Evolutionary conservation across 1,284 basidiomycete genomes (phyloP), one percentile per base, ranked within the genome.

Genomic region (Volvariella volvacea): DNA sequence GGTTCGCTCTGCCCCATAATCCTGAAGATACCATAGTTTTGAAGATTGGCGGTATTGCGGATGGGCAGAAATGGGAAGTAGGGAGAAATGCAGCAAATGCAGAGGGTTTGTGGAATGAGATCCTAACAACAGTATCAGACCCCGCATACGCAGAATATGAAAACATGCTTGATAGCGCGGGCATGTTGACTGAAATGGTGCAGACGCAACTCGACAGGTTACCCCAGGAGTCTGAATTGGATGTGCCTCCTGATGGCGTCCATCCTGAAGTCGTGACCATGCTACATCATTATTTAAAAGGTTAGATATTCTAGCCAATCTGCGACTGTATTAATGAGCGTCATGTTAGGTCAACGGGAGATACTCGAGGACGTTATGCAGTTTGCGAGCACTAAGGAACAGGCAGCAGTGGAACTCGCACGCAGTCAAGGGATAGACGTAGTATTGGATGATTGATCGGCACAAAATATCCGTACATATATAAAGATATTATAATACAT

Each of bases 1-100:
- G 92, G 1, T 96, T 95, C 62, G 78, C 86, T 1, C 59, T 92
- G 2, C 64, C 71, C 1, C 54, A 73, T 21, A 92, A 94, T 54
- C 85, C 86, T 0, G 88, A 92, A 54, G 92, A 94, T 58, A 84
- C 84, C 1, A 84, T 92, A 47, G 71, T 87, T 1, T 75, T 95
- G 22, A 83, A 83, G 47, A 68, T 94, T 38, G 85, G 80, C 10
- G 77, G 80, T 1, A 53, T 59, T 41, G 6, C 25, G 6, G 51
- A 50, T 34, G 58, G 62, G 40, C 62, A 72, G 48, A 70, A 72
- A 46, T 85, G 82, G 72, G 77, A 80, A 46, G 66, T 93, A 1
- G 79, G 80, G 6, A 69, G 80, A 20, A 53, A 69, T 33, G 80
- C 79, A 0, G 58, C 55, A 14, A 74, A 79, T 1, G 73, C 67